Conservation (phyloP, 768 basidiomycete species). For the Brasilioporus rufonigricans region DNA sequence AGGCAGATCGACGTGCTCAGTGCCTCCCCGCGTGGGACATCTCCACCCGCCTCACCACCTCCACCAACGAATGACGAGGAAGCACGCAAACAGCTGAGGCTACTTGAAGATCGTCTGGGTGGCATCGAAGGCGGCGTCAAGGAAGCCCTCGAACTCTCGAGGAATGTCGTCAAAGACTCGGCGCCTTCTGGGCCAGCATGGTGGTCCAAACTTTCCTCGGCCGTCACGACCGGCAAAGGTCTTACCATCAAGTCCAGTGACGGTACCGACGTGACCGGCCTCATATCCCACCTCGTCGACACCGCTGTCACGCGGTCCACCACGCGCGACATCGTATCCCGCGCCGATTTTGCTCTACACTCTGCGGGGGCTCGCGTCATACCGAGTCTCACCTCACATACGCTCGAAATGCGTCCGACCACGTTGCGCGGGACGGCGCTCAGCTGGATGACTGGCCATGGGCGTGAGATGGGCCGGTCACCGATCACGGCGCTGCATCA, state of each 20-base stretch:
- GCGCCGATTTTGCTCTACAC: constrained; percentile 82
- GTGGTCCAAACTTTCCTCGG: constrained; percentile 66
- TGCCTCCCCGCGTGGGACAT: constrained; percentile 25
- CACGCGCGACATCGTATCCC: constrained; percentile 74
- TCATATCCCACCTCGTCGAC: constrained; percentile 77
- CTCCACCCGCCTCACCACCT: constrained; percentile 12
- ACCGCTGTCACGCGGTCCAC: constrained; percentile 63
- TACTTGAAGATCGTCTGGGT: constrained; percentile 62
- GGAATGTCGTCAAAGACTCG: constrained; percentile 40
- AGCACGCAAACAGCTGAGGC: constrained; percentile 49
- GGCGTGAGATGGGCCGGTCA: constrained; percentile 67
- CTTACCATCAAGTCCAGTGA: constrained; percentile 70
- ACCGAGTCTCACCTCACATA: constrained; percentile 79
- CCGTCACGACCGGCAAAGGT: constrained; percentile 41
- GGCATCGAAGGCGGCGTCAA: constrained; percentile 61
- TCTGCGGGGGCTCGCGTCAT: constrained; percentile 80
- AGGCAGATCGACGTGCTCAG: constrained; percentile 56
- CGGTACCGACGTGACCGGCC: constrained; percentile 67
- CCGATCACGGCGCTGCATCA: constrained; percentile 89
- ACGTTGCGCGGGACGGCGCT: constrained; percentile 48
- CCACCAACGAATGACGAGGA: constrained; percentile 48
- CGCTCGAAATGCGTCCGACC: constrained; percentile 62
- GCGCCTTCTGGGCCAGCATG: constrained; percentile 49
- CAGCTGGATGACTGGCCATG: constrained; percentile 59
- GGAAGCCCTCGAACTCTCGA: constrained; percentile 70